Percentiles rank a stretch among this genome's conserved stretches.
These are phyloP conservation scores for Alternaria brassicae DNA, from an alignment of 2,329 filamentous ascomycete genomes.

Conservation along the genomic window DNA sequence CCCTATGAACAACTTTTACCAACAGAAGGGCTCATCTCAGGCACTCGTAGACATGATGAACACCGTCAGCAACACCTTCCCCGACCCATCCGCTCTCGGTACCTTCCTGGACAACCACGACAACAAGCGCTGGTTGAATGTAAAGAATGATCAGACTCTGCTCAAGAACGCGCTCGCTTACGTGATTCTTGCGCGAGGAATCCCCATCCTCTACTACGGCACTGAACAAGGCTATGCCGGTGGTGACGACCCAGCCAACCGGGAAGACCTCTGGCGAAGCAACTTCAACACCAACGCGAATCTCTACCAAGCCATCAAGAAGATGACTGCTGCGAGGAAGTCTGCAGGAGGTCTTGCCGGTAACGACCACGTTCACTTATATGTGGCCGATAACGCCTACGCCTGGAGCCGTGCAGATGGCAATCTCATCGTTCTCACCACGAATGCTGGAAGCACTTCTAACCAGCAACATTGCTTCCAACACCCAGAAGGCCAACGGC, in stretches of 20 bases:
- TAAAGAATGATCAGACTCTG: conserved; percentile 46
- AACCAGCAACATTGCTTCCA: conserved; percentile 54
- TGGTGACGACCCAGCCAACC: conserved; percentile 49
- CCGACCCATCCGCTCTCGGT: conserved; percentile 46
- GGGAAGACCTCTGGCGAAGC: conserved; percentile 52
- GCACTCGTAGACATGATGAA: conserved; percentile 48
- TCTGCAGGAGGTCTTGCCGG: conserved; percentile 52
- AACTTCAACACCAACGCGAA: conserved; percentile 42
- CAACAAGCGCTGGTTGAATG: conserved; percentile 47
- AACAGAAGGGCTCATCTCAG: conserved; percentile 41
- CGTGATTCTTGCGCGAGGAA: conserved; percentile 48
- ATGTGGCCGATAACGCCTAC: conserved; percentile 54
- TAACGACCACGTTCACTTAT: conserved; percentile 56
- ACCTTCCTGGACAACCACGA: conserved; percentile 53
- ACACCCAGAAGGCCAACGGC: conserved; percentile 48
- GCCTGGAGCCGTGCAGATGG: conserved; percentile 57
- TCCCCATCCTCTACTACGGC: conserved; percentile 52
- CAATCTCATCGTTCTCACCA: conserved; percentile 56
- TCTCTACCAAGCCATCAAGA: conserved; percentile 40
- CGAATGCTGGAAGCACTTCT: conserved; percentile 53
- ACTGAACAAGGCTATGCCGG: conserved; percentile 50
- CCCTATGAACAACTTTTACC: conserved; percentile 48
- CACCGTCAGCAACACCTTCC: conserved; percentile 39
- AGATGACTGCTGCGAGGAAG: conserved; percentile 38
- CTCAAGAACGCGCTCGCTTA: conserved; percentile 51